phyloP scores from a whole-genome alignment of 257 asterid genomes.

The Ajuga chamaepitys region DNA sequence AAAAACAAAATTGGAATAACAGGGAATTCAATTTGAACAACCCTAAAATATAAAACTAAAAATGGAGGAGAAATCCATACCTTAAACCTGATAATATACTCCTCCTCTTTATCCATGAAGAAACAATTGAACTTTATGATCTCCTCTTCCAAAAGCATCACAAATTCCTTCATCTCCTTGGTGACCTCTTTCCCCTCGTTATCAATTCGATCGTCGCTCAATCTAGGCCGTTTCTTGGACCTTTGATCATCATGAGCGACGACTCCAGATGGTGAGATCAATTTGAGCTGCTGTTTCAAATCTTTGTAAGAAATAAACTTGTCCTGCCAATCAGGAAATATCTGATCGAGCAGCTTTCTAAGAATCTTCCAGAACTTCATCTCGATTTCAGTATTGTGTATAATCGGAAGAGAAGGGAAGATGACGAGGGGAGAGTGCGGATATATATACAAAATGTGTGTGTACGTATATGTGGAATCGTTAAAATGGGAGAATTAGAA shows the following conservation, averaged over 20 bases:
- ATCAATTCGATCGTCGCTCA: slow-evolving; percentile 21
- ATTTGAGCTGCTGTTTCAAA: slow-evolving; percentile 39
- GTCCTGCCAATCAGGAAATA: slow-evolving; percentile 51
- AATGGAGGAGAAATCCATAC: slow-evolving; percentile 9
- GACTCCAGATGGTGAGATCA: slow-evolving; percentile 22
- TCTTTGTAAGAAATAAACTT: slow-evolving; percentile 47
- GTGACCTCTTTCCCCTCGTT: slow-evolving; percentile 23
- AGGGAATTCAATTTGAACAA: neutral
- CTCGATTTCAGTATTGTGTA: neutral
- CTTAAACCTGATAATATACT: slow-evolving; percentile 36
- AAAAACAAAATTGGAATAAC: slow-evolving; percentile 4
- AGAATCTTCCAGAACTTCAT: slow-evolving; percentile 60
- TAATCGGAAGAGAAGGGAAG: slow-evolving; percentile 1
- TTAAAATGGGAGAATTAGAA: slow-evolving; percentile 13
- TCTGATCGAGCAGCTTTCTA: slow-evolving; percentile 31
- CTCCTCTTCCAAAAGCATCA: slow-evolving; percentile 34
- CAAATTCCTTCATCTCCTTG: slow-evolving; percentile 32
- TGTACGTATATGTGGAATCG: slow-evolving; percentile 8
- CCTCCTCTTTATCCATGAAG: slow-evolving; percentile 53
- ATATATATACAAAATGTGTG: neutral
- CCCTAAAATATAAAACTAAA: neutral
- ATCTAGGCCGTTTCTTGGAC: slow-evolving; percentile 33
- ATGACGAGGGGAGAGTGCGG: neutral
- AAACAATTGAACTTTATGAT: slow-evolving; percentile 41
- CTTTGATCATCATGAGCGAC: slow-evolving; percentile 12